Evolutionary conservation across 2,329 filamentous ascomycete species (phyloP).

Genomic region (Paracorniculantispora psalliotae): DNA sequence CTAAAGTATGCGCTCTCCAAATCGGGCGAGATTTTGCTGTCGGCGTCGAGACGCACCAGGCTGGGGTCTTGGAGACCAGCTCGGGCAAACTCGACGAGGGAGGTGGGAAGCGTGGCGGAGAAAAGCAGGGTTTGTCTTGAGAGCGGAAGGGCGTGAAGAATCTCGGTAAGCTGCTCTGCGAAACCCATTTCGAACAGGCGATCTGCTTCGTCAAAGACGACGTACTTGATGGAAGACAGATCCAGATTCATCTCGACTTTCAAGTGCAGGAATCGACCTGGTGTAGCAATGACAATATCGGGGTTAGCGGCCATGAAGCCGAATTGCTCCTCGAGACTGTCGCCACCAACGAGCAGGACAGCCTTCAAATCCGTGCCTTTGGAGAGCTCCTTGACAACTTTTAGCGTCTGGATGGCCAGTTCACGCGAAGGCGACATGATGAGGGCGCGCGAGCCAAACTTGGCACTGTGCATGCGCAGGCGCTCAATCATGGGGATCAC

Average conservation of each 20-base stretch:
- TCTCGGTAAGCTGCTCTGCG: conserved; percentile 85
- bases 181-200: conserved; percentile 98
- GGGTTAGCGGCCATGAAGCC: conserved; percentile 88
- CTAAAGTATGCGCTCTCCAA: conserved; percentile 94
- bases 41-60: conserved; percentile 83
- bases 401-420: conserved; percentile 87
- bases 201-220: conserved; percentile 97
- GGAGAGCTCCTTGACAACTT: conserved; percentile 92
- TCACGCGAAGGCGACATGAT: conserved; percentile 92
- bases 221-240: conserved; percentile 84
- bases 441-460: conserved; percentile 79
- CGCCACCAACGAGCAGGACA: conserved; percentile 89
- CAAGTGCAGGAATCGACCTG: conserved; percentile 90
- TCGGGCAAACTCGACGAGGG: conserved; percentile 89
- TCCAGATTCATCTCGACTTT: conserved; percentile 96
- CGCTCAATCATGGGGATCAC: conserved; percentile 98
- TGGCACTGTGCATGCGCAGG: conserved; percentile 79
- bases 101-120: conserved; percentile 90
- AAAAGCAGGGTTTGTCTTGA: conserved; percentile 89
- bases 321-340: conserved; percentile 94
- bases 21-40: conserved; percentile 93
- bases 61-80: conserved; percentile 90
- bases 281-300: conserved; percentile 95
- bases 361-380: conserved; percentile 85
- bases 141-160: conserved; percentile 78